phyloP scores from a whole-genome alignment of 2,329 filamentous ascomycete species.

The Alternaria sp. region DNA sequence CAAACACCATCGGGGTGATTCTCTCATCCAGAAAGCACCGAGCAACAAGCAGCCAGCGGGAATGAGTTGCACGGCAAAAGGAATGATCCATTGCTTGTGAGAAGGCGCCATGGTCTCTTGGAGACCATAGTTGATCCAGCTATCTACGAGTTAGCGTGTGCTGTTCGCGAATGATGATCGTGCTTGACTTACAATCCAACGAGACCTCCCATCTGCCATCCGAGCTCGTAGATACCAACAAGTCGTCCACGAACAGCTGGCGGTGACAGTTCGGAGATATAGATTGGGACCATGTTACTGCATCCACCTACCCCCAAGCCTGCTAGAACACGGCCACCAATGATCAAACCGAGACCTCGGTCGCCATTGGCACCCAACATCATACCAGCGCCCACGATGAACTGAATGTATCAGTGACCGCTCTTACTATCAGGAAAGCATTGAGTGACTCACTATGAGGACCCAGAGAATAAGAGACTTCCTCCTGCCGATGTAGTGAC shows the following conservation, averaged over 20 bases:
- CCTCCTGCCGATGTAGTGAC: slow-evolving; percentile 73
- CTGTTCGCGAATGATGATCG: slow-evolving; percentile 52
- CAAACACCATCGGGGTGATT: slow-evolving; percentile 57
- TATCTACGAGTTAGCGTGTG: slow-evolving; percentile 29
- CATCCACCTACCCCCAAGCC: slow-evolving; percentile 66
- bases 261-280: slow-evolving; percentile 67
- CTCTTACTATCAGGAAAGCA: neutral
- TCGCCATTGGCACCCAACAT: slow-evolving; percentile 67
- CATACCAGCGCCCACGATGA: slow-evolving; percentile 73
- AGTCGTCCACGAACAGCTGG: slow-evolving; percentile 67
- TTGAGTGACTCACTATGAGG: slow-evolving; percentile 51
- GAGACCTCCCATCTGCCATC: slow-evolving; percentile 59
- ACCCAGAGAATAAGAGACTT: slow-evolving; percentile 70
- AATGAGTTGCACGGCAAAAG: slow-evolving; percentile 71
- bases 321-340: slow-evolving; percentile 65
- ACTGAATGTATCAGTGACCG: slow-evolving; percentile 45
- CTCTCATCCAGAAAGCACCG: slow-evolving; percentile 55
- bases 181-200: slow-evolving; percentile 41
- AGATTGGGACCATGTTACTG: slow-evolving; percentile 67
- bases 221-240: slow-evolving; percentile 59
- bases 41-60: slow-evolving; percentile 67
- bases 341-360: slow-evolving; percentile 64
- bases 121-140: slow-evolving; percentile 57
- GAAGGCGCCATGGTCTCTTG: slow-evolving; percentile 55
- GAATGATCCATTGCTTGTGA: slow-evolving; percentile 58